phyloP scores from a whole-genome alignment of 176 grass and related monocot genomes.

The Triticum timopheevii region DNA sequence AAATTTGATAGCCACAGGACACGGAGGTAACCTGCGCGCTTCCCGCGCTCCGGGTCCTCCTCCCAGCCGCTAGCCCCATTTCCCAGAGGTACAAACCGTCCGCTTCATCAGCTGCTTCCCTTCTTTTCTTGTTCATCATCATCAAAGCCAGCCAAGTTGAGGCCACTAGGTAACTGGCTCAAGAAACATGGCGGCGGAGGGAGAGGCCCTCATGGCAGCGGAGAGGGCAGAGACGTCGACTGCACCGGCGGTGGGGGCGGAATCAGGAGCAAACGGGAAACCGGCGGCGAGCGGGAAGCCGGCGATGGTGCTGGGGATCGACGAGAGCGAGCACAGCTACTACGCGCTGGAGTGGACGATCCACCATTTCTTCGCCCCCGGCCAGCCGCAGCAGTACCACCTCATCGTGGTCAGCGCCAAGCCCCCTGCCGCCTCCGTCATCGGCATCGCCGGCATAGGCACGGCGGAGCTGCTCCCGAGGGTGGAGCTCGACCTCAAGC shows the following conservation, averaged over 20 bases:
- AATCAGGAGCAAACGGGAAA: neutral
- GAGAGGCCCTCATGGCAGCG: neutral
- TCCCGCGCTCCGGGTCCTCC: constrained; percentile 3
- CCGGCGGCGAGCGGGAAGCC: constrained; percentile 27
- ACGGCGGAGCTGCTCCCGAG: constrained; percentile 52
- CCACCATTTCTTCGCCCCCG: constrained; percentile 59
- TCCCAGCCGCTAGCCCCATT: neutral
- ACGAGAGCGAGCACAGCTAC: constrained; percentile 87
- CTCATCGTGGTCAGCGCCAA: constrained; percentile 64
- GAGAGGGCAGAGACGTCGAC: neutral
- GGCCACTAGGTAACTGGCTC: neutral
- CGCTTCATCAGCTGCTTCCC: neutral
- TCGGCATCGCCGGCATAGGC: constrained; percentile 68
- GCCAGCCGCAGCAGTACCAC: constrained; percentile 29
- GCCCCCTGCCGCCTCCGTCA: constrained; percentile 47
- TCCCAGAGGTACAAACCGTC: neutral
- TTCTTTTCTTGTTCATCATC: neutral
- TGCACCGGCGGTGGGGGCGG: neutral
- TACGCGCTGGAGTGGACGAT: constrained; percentile 81
- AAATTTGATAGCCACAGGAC: neutral
- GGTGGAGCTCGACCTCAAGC: constrained; percentile 61
- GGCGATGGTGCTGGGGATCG: constrained; percentile 76
- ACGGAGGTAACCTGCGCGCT: neutral
- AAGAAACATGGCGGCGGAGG: constrained; percentile 21
- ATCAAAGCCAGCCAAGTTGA: neutral